Base-by-base conservation (phyloP, 225 moss, liverwort and hornwort genomes). In the Asterella californica region DNA sequence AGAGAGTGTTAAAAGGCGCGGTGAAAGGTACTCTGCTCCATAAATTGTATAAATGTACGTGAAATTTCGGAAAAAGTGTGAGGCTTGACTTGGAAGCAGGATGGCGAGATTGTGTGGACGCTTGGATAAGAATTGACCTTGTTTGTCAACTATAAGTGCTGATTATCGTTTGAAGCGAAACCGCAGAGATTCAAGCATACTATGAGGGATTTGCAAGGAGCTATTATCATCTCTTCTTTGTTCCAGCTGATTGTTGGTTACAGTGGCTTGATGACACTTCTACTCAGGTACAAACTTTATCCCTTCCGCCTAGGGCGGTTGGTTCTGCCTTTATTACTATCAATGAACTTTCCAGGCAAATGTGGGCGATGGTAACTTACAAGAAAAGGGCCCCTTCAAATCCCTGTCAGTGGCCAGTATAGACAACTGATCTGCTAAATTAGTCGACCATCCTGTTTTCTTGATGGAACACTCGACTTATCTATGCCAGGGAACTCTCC, bases 171-270 rank as follows among this genome's bases (percentile, higher is more conserved):
- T 54, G 53, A 53, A 52, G 30, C 74, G 22, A 2, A 54, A 77
- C 46, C 72, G 79, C 88, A 96, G 96, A 91, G 91, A 52, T 96
- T 96, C 75, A 90, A 89, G 81, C 85, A 82, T 53, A 94, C 94
- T 4, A 96, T 96, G 96, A 89, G 86, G 80, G 96, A 94, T 55
- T 65, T 96, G 82, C 96, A 96, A 86, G 96, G 96, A 11, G 94
- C 96, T 33, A 84, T 94, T 0, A 93, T 96, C 38, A 88, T 94
- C 52, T 89, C 90, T 27, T 90, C 94, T 2, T 64, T 84, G 3
- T 93, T 96, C 59, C 96, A 96, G 82, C 79, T 88, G 0, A 61
- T 96, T 55, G 81, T 93, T 79, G 96, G 96, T 46, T 96, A 94
- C 80, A 94, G 90, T 71, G 96, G 96, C 36, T 77, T 88, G 18